These are phyloP conservation scores for Eimeria brunetti DNA, from an alignment of 169 alveolate species.

Conservation along the genomic window DNA sequence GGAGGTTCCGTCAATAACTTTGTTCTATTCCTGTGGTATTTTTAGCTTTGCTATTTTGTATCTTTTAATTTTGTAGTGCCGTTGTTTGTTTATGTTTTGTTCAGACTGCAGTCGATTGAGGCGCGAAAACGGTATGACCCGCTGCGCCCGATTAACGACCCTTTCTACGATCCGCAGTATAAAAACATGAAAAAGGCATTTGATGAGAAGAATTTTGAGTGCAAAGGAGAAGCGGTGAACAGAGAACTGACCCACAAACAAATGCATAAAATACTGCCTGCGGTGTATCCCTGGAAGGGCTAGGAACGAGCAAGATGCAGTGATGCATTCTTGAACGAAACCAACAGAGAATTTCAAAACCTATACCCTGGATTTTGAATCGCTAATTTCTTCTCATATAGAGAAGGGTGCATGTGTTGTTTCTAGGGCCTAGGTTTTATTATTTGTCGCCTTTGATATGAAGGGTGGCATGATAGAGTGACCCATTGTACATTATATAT, in stretches of 20 bases:
- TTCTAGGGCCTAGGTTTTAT: not conserved
- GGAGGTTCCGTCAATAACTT: too few relatives aligned
- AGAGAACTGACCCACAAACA: constrained; percentile 49
- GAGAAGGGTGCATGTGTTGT: not conserved
- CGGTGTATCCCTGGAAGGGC: constrained; percentile 36
- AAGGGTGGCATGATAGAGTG: not conserved
- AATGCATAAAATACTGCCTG: constrained; percentile 55
- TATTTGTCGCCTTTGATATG: not conserved
- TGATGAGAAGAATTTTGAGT: constrained; percentile 43
- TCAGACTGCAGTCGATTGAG: constrained; percentile 65
- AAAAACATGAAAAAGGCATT: constrained; percentile 55
- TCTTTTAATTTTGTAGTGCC: not conserved
- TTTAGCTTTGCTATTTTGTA: not conserved
- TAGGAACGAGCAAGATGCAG: not conserved
- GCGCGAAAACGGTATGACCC: constrained; percentile 53
- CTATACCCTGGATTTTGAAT: not conserved
- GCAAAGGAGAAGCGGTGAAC: constrained; percentile 61
- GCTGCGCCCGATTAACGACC: constrained; percentile 57
- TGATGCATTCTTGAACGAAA: not conserved
- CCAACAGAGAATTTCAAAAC: not conserved
- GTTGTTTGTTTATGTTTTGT: too few relatives aligned
- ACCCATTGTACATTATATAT: too few relatives aligned
- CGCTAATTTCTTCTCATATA: not conserved
- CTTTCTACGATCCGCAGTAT: constrained; percentile 36
- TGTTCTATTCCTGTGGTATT: not conserved